Percentiles rank a stretch among this genome's conserved stretches.
Conservation (phyloP, 805 yeast genomes). For the Candida tallmaniae region DNA sequence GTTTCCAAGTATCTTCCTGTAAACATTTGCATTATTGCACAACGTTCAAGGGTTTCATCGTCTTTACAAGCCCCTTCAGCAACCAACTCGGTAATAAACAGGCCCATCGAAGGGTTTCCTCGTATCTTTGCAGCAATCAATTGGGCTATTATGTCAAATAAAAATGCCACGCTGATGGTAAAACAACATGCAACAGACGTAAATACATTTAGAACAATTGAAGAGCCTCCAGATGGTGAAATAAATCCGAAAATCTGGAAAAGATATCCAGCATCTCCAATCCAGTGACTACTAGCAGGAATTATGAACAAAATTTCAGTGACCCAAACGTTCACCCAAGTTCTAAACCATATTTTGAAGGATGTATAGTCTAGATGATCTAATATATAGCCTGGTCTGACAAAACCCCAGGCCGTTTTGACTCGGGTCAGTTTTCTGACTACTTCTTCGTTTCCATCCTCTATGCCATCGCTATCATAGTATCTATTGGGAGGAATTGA, state of each 20-base stretch:
- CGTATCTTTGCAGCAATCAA: slow-evolving; percentile 21
- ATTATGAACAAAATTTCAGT: slow-evolving; percentile 21
- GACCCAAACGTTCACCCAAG: slow-evolving; percentile 26
- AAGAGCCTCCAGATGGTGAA: slow-evolving; percentile 22
- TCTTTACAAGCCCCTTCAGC: slow-evolving; percentile 22
- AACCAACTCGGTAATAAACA: slow-evolving; percentile 15
- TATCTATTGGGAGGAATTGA: slow-evolving; percentile 4
- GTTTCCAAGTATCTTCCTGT: slow-evolving; percentile 24
- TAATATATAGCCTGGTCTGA: slow-evolving; percentile 21
- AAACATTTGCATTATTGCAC: slow-evolving; percentile 18
- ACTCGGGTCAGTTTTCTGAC: slow-evolving; percentile 10
- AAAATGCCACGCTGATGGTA: slow-evolving; percentile 19
- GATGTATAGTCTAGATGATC: slow-evolving; percentile 24
- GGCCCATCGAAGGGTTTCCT: slow-evolving; percentile 19
- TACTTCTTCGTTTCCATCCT: slow-evolving; percentile 5
- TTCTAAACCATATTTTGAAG: slow-evolving; percentile 19
- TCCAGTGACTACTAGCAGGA: slow-evolving; percentile 22
- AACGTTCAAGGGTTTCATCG: slow-evolving; percentile 13
- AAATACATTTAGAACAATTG: slow-evolving; percentile 16
- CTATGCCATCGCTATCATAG: background rate
- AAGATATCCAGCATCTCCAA: slow-evolving; percentile 26
- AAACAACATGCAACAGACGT: slow-evolving; percentile 14
- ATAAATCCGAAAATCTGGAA: slow-evolving; percentile 25
- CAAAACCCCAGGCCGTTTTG: slow-evolving; percentile 7
- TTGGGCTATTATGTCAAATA: slow-evolving; percentile 18